Percentiles rank a stretch among this genome's conserved stretches.
Conservation (phyloP, 2,329 filamentous ascomycete genomes). For the Trichoderma afroharzianum region DNA sequence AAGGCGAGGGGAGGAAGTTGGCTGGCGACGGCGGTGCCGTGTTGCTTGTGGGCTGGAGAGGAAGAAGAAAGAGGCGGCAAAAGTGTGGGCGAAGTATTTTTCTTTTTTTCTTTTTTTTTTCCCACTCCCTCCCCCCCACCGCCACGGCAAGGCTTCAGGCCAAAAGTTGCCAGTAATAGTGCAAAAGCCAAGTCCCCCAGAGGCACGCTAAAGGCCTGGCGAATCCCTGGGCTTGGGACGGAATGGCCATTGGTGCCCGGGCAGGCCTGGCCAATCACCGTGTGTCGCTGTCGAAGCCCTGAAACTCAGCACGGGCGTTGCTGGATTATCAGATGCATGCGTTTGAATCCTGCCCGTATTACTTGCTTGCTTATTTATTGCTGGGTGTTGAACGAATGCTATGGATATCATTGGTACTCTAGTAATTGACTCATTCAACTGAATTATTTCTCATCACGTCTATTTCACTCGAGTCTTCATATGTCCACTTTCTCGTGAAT, state of each 20-base stretch:
- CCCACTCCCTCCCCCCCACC: background rate
- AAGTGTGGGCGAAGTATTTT: constrained; percentile 27
- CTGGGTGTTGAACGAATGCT: too few relatives aligned
- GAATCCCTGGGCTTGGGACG: constrained; percentile 13
- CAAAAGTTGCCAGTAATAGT: background rate
- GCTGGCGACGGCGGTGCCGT: constrained; percentile 42
- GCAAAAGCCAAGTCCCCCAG: background rate
- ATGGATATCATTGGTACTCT: background rate
- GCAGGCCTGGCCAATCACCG: constrained; percentile 19
- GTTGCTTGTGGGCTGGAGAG: constrained; percentile 30
- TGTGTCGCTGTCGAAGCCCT: background rate
- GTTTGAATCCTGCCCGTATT: background rate
- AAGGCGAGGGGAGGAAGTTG: constrained; percentile 34
- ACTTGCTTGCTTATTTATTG: background rate
- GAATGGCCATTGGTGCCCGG: constrained; percentile 16
- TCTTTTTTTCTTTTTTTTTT: constrained; percentile 13
- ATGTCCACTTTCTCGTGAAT: background rate
- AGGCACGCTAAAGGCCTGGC: background rate
- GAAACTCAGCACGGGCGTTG: background rate
- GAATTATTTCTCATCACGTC: background rate
- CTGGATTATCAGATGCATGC: background rate
- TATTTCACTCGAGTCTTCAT: background rate
- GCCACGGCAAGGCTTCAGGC: constrained; percentile 10
- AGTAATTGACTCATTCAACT: background rate
- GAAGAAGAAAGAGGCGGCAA: constrained; percentile 20